phyloP scores from a whole-genome alignment of 129 eudicot genomes.

The Solidago caesia region DNA sequence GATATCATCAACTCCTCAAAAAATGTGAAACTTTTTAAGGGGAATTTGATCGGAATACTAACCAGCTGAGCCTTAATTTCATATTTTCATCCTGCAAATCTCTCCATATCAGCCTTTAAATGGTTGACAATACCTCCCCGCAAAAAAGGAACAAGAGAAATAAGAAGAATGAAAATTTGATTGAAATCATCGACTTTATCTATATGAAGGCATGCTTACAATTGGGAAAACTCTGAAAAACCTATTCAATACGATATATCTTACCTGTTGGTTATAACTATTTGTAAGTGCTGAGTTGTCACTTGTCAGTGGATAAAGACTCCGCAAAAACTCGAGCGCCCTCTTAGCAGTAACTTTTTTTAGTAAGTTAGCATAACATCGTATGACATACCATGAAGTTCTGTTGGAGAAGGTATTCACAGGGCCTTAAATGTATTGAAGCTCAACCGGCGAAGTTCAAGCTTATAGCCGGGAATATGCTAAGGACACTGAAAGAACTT shows the following conservation, averaged over 20 bases:
- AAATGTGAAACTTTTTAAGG: too few relatives aligned
- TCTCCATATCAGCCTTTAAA: slow-evolving; percentile 73
- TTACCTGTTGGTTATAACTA: slow-evolving; percentile 92
- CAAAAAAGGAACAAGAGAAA: slow-evolving; percentile 3
- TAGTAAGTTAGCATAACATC: slow-evolving; percentile 1
- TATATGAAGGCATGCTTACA: slow-evolving; percentile 1
- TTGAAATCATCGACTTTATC: neutral
- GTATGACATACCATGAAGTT: slow-evolving; percentile 60
- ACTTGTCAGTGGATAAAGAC: slow-evolving; percentile 85
- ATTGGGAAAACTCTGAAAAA: neutral
- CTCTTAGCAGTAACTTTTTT: neutral
- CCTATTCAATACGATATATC: neutral
- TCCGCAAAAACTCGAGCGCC: slow-evolving; percentile 67
- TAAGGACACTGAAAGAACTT: slow-evolving; percentile 49
- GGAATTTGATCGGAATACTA: slow-evolving; percentile 28
- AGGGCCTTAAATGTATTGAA: slow-evolving; percentile 68
- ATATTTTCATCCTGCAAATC: slow-evolving; percentile 48
- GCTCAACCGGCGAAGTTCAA: slow-evolving; percentile 93
- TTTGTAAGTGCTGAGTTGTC: slow-evolving; percentile 69
- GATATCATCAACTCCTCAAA: too few relatives aligned
- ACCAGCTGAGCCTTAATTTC: slow-evolving; percentile 71
- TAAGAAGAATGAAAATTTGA: neutral
- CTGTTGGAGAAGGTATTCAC: slow-evolving; percentile 91
- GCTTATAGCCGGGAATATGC: slow-evolving; percentile 68
- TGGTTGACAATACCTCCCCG: slow-evolving; percentile 87